Conservation (phyloP, 2,329 filamentous ascomycete genomes). For the Nothophaeocryptopus gaeumannii region DNA sequence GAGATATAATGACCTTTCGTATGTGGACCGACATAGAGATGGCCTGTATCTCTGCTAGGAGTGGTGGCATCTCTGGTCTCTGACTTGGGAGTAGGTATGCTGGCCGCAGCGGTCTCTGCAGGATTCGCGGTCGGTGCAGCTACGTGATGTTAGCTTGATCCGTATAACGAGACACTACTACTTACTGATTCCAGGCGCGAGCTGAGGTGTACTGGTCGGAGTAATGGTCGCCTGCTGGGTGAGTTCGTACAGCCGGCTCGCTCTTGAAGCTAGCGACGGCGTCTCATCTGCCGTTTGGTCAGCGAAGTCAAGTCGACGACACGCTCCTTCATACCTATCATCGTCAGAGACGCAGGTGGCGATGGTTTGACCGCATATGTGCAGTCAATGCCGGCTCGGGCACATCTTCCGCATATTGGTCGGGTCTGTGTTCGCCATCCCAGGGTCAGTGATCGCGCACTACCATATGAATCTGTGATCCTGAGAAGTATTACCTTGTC, state of each 20-base stretch:
- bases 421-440: conserved; percentile 7
- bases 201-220: neutral
- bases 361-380: conserved; percentile 16
- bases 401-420: conserved; percentile 23
- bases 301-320: neutral
- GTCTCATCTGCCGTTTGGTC: conserved; percentile 18
- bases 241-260: conserved; percentile 20
- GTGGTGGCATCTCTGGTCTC: conserved; percentile 13
- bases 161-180: too few relatives aligned
- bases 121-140: neutral
- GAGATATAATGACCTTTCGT: conserved; percentile 25
- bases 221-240: conserved; percentile 3
- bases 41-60: conserved; percentile 19
- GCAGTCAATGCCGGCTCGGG: conserved; percentile 17
- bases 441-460: neutral
- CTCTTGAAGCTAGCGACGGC: conserved; percentile 18
- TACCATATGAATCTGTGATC: neutral
- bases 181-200: too few relatives aligned
- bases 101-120: neutral
- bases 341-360: conserved; percentile 11
- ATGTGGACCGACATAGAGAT: conserved; percentile 23
- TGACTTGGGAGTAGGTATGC: conserved; percentile 6
- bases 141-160: too few relatives aligned
- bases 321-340: conserved; percentile 12
- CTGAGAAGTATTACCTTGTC: conserved; percentile 12